Base-by-base conservation (phyloP, 164 flowering plant genomes). In the Akebia trifoliata region DNA sequence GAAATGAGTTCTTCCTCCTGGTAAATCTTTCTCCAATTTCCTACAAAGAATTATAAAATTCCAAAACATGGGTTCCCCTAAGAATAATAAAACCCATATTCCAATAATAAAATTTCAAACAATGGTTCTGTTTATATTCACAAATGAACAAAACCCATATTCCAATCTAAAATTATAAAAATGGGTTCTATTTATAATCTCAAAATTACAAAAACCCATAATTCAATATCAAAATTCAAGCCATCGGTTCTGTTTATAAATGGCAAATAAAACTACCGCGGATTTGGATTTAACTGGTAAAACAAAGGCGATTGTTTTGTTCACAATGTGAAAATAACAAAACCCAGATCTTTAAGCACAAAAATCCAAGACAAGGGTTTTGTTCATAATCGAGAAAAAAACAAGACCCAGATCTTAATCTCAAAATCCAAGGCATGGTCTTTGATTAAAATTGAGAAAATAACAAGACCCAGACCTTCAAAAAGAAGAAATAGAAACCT, bases 1-100 rank as follows among this genome's bases (percentile, higher is more conserved):
- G 60, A 92, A 92, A 71, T 92, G 96, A 21, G 75, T 77, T 59
- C 76, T 68, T 40, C 96, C 98, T 12, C 89, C 93, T 18, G 89
- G 29, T 46, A 92, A 66, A 50, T 86, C 83, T 31, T 77, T 74
- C 76, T 89, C 98, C 61, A 89, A 60, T 73, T 63, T 92, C 78
- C 98, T 92, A 66, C 52, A 54, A 59, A 39, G n/a, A n/a, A n/a
- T n/a, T n/a, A n/a, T n/a, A n/a, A n/a, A n/a, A n/a, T n/a, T n/a
- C 14, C 28, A 37, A 42, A 32, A 4, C 25, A 35, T 45, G 40
- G 39, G 58, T 20, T 38, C 28, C 31, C 4, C 9, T 46, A n/a
- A 30, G 18, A 60, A 56, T 12, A n/a, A n/a, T n/a, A n/a, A n/a
- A n/a, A n/a, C n/a, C n/a, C n/a, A n/a, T n/a, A n/a, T n/a, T n/a